These are phyloP conservation scores for Lentinula novae-zelandiae DNA, from an alignment of 1,284 basidiomycete species.

Conservation along the genomic window DNA sequence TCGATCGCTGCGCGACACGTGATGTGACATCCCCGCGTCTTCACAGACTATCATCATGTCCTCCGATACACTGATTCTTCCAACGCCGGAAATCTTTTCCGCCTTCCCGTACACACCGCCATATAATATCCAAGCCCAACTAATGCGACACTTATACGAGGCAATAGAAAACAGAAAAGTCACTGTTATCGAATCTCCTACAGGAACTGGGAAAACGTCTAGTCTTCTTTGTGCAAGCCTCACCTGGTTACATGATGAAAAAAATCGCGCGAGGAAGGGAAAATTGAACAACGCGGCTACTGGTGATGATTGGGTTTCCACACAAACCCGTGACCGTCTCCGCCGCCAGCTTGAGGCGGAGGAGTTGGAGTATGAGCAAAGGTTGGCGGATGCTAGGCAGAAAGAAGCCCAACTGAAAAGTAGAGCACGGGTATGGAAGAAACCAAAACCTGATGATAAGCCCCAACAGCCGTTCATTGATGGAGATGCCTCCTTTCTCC, in stretches of 20 bases:
- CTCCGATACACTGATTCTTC: conserved; percentile 30
- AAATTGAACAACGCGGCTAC: conserved; percentile 38
- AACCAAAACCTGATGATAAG: conserved; percentile 21
- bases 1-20: no score
- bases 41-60: background rate
- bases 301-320: conserved; percentile 81
- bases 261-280: conserved; percentile 61
- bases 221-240: conserved; percentile 78
- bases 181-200: conserved; percentile 83
- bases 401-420: conserved; percentile 59
- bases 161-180: conserved; percentile 76
- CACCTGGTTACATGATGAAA: conserved; percentile 77
- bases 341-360: conserved; percentile 61
- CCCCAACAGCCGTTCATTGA: conserved; percentile 12
- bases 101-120: conserved; percentile 82
- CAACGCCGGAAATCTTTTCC: conserved; percentile 63
- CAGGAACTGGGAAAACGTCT: conserved; percentile 88
- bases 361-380: conserved; percentile 60
- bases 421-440: conserved; percentile 56
- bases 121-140: conserved; percentile 83
- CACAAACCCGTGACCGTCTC: conserved; percentile 67
- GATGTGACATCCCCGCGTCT: no score
- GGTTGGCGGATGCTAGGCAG: conserved; percentile 57
- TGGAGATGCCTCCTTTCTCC: conserved; percentile 63
- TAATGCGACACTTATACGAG: conserved; percentile 87